Evolutionary conservation across 2,329 filamentous ascomycete species (phyloP).

Genomic region (Aspergillus luchuensis): DNA sequence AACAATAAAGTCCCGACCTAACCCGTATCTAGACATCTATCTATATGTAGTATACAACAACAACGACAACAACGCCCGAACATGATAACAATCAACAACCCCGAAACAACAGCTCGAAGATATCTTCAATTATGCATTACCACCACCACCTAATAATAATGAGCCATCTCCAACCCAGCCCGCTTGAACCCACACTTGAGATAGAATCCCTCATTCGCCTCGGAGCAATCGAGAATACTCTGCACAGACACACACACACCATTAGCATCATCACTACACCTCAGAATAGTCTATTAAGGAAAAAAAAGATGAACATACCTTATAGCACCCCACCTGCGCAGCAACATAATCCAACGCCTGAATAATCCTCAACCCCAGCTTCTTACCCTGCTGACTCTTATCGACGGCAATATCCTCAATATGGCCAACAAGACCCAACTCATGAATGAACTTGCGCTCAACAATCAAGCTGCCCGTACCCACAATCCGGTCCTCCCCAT

Average conservation of each 20-base stretch:
- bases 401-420: constrained; percentile 97
- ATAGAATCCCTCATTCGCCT: constrained; percentile 96
- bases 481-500: constrained; percentile 71
- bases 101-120: background rate
- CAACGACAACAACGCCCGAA: background rate
- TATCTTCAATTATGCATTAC: too few relatives aligned
- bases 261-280: too few relatives aligned
- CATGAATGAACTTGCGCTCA: constrained; percentile 72
- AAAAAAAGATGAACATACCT: constrained; percentile 50
- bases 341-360: constrained; percentile 90
- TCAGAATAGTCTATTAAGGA: background rate
- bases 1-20: background rate
- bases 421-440: constrained; percentile 70
- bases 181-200: constrained; percentile 94
- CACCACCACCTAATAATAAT: constrained; percentile 66
- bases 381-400: constrained; percentile 96
- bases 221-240: constrained; percentile 94
- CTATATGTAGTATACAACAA: background rate
- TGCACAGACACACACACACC: constrained; percentile 36
- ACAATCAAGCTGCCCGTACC: constrained; percentile 87
- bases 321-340: constrained; percentile 89
- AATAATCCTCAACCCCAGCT: constrained; percentile 87
- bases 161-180: constrained; percentile 93
- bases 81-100: background rate
- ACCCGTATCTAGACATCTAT: background rate